Evolutionary conservation across 257 asterid genomes (phyloP).

Genomic region (Mitragyna speciosa): DNA sequence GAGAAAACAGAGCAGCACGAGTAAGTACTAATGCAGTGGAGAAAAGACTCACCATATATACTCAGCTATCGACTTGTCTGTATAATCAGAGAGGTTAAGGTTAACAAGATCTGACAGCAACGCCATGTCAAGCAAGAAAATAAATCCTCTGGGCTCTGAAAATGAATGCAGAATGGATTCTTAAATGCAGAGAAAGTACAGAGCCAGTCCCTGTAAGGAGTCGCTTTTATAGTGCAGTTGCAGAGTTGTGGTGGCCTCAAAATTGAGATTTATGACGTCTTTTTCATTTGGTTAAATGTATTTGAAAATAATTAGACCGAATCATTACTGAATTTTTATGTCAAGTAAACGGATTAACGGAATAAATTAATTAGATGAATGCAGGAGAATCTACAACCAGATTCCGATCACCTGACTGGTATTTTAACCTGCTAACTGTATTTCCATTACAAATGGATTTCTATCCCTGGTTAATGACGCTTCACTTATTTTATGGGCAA

Average conservation of each 20-base stretch:
- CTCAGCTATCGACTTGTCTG: slow-evolving; percentile 46
- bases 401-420: neutral
- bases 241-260: neutral
- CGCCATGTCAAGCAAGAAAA: slow-evolving; percentile 27
- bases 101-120: slow-evolving; percentile 41
- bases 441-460: neutral
- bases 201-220: neutral
- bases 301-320: too few species aligned
- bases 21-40: neutral
- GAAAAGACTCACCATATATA: slow-evolving; percentile 48
- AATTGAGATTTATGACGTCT: neutral
- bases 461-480: neutral
- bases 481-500: too few species aligned
- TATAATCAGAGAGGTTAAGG: slow-evolving; percentile 38
- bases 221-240: slow-evolving; percentile 3
- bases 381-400: neutral
- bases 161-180: neutral
- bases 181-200: neutral
- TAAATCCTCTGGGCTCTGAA: neutral
- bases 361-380: neutral
- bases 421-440: neutral
- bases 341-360: neutral
- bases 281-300: neutral
- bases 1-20: slow-evolving; percentile 13
- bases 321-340: neutral